Percentiles rank a stretch among this genome's conserved stretches.
Evolutionary conservation across 106 monocot genomes (phyloP).

Genomic region (Allium sativum): DNA sequence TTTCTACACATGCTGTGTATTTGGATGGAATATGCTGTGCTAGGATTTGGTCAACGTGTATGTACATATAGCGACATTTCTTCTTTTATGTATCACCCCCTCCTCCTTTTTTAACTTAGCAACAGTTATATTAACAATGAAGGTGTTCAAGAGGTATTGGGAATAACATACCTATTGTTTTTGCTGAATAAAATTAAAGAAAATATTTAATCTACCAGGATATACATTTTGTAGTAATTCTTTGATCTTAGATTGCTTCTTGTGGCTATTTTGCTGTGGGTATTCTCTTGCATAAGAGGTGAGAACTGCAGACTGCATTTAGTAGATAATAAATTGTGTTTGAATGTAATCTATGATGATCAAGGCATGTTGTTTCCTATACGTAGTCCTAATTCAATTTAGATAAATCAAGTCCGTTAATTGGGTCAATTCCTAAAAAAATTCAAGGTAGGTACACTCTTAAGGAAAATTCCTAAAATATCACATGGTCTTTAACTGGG

Average conservation of each 20-base stretch:
- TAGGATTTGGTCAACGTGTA: conserved; percentile 54
- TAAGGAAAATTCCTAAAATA: conserved; percentile 12
- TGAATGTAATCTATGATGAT: not conserved
- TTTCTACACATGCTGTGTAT: conserved; percentile 44
- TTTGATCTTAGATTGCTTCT: conserved; percentile 26
- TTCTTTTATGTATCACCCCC: conserved; percentile 26
- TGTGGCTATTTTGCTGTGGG: conserved; percentile 39
- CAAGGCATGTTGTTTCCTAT: conserved; percentile 2
- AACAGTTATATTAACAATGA: conserved; percentile 28
- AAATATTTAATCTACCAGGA: conserved; percentile 31
- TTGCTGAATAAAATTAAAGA: conserved; percentile 44
- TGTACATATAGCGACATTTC: conserved; percentile 40
- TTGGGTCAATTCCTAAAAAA: conserved; percentile 17
- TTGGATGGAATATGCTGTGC: conserved; percentile 52
- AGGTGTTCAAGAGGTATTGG: conserved; percentile 12
- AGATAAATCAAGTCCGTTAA: conserved; percentile 11
- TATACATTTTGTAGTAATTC: conserved; percentile 19
- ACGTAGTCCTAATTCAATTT: conserved; percentile 27
- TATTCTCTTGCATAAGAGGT: conserved; percentile 49
- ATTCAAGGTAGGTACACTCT: conserved; percentile 14
- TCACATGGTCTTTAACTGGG: too few species aligned
- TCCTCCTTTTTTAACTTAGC: conserved; percentile 33
- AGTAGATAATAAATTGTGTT: conserved; percentile 17
- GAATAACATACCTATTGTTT: conserved; percentile 27
- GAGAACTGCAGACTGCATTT: conserved; percentile 26